Base-by-base conservation (phyloP, 225 moss, liverwort and hornwort genomes). In the Rhytidiadelphus loreus region DNA sequence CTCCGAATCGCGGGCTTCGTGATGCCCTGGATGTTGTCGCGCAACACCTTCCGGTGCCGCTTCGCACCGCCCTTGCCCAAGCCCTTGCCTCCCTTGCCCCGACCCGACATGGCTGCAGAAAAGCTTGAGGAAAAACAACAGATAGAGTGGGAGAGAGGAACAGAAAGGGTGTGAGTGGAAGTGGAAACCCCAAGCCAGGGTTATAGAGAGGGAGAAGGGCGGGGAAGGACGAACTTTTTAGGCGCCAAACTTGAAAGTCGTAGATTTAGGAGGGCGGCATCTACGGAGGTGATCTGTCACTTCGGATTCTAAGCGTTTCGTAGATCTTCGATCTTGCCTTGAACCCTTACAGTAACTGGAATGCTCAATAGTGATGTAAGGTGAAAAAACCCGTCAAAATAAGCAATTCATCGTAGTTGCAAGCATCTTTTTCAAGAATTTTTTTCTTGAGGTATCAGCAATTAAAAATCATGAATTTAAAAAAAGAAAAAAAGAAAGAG, bases 121-220 rank as follows among this genome's bases (percentile, higher is more conserved):
- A 3, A 7, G 20, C 35, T 18, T 9, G 5, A 22, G 28, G 11
- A 2, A 3, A 1, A 11, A 19, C 17, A 2, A 17, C 3, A 75
- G 26, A 53, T 1, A 5, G 26, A 22, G 22, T 3, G 22, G 5
- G 46, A 2, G 53, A 55, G 41, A 14, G 48, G 4, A 18, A 33
- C 24, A 6, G 3, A 7, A 30, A 1, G 1, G 1, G 13, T 26
- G 57, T 1, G 9, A 1, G 3, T 0, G 7, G 0, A 3, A 0
- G 21, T 5, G 1, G 58, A 21, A 44, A 87, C 43, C 69, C 87
- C 80, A 59, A 50, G 28, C 26, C 72, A 72, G 50, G 11, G 2
- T 81, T 71, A 81, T 80, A 87, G 70, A 46, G 79, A 55, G 44
- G 33, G 41, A 43, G 59, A 68, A 30, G 59, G 29, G 80, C 35